Percentiles rank a stretch among this genome's conserved stretches.
Evolutionary conservation across 202 grass and related monocot genomes (phyloP).

Genomic region (Carex arenaria): DNA sequence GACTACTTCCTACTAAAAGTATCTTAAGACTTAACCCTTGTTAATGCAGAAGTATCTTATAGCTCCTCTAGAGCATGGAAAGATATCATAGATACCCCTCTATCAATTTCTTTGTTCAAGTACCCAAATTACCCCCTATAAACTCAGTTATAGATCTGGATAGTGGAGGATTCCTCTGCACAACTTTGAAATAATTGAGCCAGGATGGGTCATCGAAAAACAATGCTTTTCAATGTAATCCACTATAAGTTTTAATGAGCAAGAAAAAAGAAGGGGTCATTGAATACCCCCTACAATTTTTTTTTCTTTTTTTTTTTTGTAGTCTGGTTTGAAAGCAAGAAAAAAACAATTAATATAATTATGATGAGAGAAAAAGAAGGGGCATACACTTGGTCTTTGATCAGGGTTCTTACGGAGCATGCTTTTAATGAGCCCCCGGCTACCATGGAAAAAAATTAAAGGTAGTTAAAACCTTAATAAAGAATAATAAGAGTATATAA

Average conservation of each 20-base stretch:
- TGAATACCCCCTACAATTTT: not conserved
- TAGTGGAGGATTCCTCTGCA: not conserved
- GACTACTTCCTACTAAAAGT: not conserved
- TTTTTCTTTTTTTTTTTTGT: not conserved
- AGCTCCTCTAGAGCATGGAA: not conserved
- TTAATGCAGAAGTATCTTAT: constrained; percentile 17
- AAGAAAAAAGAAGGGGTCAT: not conserved
- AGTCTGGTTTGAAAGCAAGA: not conserved
- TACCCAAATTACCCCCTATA: not conserved
- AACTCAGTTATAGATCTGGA: not conserved
- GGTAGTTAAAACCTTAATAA: not conserved
- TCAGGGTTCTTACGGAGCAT: constrained; percentile 85
- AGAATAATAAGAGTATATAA: constrained; percentile 2
- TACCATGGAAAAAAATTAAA: constrained; percentile 33
- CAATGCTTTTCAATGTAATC: not conserved
- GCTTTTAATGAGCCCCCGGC: constrained; percentile 89
- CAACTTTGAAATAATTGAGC: not conserved
- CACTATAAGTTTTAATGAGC: too few relatives aligned
- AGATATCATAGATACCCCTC: not conserved
- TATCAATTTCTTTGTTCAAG: not conserved
- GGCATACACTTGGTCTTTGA: constrained; percentile 86
- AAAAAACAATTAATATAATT: not conserved
- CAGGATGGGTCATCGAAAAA: not conserved
- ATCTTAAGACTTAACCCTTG: too few relatives aligned
- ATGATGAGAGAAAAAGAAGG: not conserved